These are phyloP conservation scores for Wickerhamia fluorescens DNA, from an alignment of 805 yeast species.

Conservation along the genomic window DNA sequence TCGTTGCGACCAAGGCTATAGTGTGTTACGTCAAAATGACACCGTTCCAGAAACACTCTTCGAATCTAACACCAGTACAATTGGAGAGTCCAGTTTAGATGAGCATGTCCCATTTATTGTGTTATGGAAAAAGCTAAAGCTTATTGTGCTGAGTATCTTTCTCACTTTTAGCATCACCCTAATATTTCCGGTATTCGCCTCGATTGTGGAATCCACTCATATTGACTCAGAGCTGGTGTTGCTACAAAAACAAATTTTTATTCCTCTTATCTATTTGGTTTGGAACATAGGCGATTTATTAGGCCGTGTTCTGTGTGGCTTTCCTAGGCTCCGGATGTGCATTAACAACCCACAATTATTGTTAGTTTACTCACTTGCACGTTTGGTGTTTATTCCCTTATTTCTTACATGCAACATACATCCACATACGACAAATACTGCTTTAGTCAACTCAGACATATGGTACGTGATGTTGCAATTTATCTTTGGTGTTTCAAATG, in stretches of 20 bases:
- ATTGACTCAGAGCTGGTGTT: conserved; percentile 23
- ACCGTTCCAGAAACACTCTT: background rate
- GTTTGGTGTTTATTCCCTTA: conserved; percentile 62
- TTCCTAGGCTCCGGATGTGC: conserved; percentile 21
- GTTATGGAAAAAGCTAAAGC: conserved; percentile 56
- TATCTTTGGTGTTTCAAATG: conserved; percentile 79
- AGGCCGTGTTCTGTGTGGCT: conserved; percentile 68
- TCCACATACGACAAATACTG: conserved; percentile 27
- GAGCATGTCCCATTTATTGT: conserved; percentile 52
- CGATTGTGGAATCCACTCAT: conserved; percentile 48
- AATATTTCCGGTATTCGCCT: conserved; percentile 86
- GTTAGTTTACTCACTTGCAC: conserved; percentile 45
- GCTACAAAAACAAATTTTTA: conserved; percentile 41
- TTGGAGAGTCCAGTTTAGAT: background rate
- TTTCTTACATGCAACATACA: conserved; percentile 62
- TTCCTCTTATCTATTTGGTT: conserved; percentile 71
- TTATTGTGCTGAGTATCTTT: conserved; percentile 64
- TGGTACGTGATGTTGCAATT: conserved; percentile 68
- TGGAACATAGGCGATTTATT: conserved; percentile 89
- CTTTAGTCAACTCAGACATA: conserved; percentile 48
- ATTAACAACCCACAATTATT: conserved; percentile 38
- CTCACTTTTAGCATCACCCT: conserved; percentile 68
- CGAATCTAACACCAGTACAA: background rate
- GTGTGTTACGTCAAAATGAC: background rate
- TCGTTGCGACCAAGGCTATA: conserved; percentile 3